Evolutionary conservation across 768 basidiomycete genomes (phyloP).

Genomic region (Auricularia sp.): DNA sequence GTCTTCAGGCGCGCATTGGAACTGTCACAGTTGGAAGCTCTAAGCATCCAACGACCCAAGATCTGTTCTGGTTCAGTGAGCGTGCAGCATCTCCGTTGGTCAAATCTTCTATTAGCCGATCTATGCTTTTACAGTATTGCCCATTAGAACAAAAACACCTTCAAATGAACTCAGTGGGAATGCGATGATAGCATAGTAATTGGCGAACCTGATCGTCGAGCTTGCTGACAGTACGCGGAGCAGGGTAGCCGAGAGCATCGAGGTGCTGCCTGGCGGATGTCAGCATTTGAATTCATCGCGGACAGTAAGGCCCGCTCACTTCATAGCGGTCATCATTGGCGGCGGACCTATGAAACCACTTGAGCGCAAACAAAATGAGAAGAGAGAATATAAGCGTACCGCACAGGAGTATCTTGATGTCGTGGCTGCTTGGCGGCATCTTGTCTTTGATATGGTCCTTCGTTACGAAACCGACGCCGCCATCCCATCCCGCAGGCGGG

Average conservation of each 20-base stretch:
- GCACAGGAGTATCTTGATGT: conserved; percentile 82
- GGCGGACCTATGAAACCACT: conserved; percentile 42
- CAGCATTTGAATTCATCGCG: conserved; percentile 3
- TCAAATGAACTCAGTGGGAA: conserved; percentile 11
- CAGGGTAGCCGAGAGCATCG: conserved; percentile 76
- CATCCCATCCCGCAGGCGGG: conserved; percentile 76
- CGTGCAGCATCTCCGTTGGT: not conserved
- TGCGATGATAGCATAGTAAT: not conserved
- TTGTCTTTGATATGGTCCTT: conserved; percentile 82
- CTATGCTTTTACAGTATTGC: not conserved
- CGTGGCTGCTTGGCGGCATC: conserved; percentile 54
- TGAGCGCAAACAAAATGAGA: not conserved
- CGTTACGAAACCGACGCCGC: conserved; percentile 86
- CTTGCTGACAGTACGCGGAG: conserved; percentile 86
- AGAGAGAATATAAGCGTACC: conserved; percentile 32
- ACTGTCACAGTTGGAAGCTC: too few relatives aligned
- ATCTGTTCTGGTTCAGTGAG: too few relatives aligned
- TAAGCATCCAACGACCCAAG: too few relatives aligned
- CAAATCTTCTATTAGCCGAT: not conserved
- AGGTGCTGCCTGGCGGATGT: conserved; percentile 66
- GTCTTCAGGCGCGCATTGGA: too few relatives aligned
- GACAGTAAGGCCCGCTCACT: conserved; percentile 34
- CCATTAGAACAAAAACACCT: conserved; percentile 35
- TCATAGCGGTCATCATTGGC: conserved; percentile 73
- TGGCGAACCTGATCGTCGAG: conserved; percentile 67